phyloP scores from a whole-genome alignment of 768 basidiomycete species.

The Filobasidium wieringae region DNA sequence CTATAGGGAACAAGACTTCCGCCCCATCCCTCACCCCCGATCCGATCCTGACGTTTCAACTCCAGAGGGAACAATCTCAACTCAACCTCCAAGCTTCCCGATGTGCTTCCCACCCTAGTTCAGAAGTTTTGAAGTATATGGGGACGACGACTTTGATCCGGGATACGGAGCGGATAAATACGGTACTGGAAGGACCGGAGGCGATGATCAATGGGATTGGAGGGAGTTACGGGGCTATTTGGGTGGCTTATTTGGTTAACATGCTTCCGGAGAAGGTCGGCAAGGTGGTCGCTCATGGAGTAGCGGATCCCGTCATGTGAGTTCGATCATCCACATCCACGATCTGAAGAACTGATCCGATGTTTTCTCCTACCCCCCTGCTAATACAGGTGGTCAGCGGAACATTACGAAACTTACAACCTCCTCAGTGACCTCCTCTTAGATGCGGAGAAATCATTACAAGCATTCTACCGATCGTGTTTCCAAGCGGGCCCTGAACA shows the following conservation, averaged over 20 bases:
- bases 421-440: constrained; percentile 12
- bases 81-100: constrained; percentile 7
- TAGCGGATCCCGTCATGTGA: constrained; percentile 12
- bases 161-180: constrained; percentile 15
- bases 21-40: background rate
- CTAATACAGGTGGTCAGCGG: constrained; percentile 12
- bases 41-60: constrained; percentile 3
- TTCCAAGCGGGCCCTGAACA: background rate
- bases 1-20: too few species aligned
- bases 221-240: constrained; percentile 16
- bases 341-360: background rate
- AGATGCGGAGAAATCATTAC: constrained; percentile 8
- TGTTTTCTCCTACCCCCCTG: background rate
- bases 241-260: constrained; percentile 16
- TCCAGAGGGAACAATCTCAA: constrained; percentile 8
- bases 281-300: constrained; percentile 14
- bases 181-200: constrained; percentile 14
- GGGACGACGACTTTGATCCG: constrained; percentile 18
- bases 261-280: constrained; percentile 11
- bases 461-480: background rate
- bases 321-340: background rate
- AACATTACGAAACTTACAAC: constrained; percentile 10
- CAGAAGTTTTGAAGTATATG: constrained; percentile 14
- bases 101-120: constrained; percentile 4
- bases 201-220: constrained; percentile 15